Conservation (phyloP, 441 rosid species). For the Adansonia madagascariensis region DNA sequence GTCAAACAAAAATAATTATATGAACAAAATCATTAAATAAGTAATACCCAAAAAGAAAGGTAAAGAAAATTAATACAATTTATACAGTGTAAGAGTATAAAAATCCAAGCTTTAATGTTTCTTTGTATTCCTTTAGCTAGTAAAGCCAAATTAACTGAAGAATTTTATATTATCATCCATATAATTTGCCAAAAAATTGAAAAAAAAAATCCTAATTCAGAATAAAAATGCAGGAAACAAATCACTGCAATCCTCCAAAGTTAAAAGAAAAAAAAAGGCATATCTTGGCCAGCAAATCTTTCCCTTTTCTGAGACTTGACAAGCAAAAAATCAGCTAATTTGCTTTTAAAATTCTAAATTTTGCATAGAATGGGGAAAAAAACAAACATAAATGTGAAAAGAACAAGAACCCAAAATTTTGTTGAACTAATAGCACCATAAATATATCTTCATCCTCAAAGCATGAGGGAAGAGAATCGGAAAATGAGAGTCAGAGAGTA, state of each 20-base stretch:
- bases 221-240: neutral
- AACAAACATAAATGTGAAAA: neutral
- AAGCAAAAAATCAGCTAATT: neutral
- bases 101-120: neutral
- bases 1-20: neutral
- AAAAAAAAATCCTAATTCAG: neutral
- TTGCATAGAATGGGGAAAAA: neutral
- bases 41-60: neutral
- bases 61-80: neutral
- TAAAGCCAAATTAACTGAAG: neutral
- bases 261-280: neutral
- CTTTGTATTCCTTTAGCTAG: neutral
- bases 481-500: conserved; percentile 8
- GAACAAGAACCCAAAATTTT: neutral
- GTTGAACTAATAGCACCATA: neutral
- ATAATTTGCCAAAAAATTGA: neutral
- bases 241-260: neutral
- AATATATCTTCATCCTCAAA: neutral
- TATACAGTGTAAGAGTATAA: neutral
- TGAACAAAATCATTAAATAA: neutral
- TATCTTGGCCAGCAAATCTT: neutral
- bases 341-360: neutral
- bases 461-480: conserved; percentile 14
- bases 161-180: neutral
- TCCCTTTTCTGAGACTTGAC: too few species aligned